phyloP scores from a whole-genome alignment of 78 protist genomes.

The Cyanophora paradoxa region DNA sequence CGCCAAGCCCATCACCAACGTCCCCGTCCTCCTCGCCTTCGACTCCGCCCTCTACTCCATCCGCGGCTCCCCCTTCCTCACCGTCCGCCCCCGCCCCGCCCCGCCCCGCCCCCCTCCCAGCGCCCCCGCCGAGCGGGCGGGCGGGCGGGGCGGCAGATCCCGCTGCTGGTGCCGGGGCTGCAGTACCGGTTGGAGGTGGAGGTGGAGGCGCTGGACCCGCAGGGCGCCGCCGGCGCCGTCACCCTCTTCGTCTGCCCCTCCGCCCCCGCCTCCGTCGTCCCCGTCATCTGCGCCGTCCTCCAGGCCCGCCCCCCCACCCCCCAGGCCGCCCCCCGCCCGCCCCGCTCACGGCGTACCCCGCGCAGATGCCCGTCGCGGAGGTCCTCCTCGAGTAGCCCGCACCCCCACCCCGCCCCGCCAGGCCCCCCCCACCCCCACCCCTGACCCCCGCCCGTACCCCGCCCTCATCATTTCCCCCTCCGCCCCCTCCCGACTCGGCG shows the following conservation, averaged over 20 bases:
- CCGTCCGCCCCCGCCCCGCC: background rate
- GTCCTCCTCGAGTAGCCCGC: slow-evolving; percentile 7
- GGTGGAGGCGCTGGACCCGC: slow-evolving; percentile 20
- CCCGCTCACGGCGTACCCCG: too few relatives aligned
- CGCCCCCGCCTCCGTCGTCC: slow-evolving; percentile 13
- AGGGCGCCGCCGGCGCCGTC: slow-evolving; percentile 25
- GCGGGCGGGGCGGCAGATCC: background rate
- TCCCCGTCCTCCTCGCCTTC: slow-evolving; percentile 10
- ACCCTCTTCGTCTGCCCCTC: slow-evolving; percentile 27
- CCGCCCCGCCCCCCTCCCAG: background rate
- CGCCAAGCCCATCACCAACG: background rate
- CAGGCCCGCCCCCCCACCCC: too few relatives aligned
- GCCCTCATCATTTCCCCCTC: too few relatives aligned
- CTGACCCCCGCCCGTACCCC: too few relatives aligned
- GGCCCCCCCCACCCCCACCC: too few relatives aligned
- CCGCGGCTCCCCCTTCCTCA: background rate
- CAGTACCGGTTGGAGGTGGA: slow-evolving; percentile 16
- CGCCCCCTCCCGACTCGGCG: too few relatives aligned
- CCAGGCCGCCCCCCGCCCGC: too few relatives aligned
- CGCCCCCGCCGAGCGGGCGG: background rate
- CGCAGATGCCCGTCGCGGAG: too few relatives aligned
- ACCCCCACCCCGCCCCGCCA: too few relatives aligned
- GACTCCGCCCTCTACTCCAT: background rate
- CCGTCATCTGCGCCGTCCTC: slow-evolving; percentile 38
- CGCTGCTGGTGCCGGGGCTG: slow-evolving; percentile 43